phyloP scores from a whole-genome alignment of 1,284 basidiomycete species.

The Rhodotorula mucilaginosa region DNA sequence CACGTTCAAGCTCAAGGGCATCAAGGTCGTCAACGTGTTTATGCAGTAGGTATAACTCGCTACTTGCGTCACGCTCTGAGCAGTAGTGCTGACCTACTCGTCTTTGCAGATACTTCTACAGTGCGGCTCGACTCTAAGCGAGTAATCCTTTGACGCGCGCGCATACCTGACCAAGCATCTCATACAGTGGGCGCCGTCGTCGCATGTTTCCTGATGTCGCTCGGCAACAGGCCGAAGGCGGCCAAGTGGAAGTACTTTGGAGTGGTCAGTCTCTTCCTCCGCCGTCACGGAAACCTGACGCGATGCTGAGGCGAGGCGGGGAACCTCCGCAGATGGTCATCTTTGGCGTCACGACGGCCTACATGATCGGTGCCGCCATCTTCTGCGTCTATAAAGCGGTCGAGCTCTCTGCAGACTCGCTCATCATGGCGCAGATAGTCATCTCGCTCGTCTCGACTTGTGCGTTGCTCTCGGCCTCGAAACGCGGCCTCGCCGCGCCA shows the following conservation, averaged over 20 bases:
- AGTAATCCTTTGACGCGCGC: too few species aligned
- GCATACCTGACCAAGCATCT: too few species aligned
- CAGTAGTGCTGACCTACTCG: too few species aligned
- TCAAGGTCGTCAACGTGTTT: constrained; percentile 74
- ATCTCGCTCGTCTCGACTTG: constrained; percentile 83
- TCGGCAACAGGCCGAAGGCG: constrained; percentile 94
- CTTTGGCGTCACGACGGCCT: constrained; percentile 27
- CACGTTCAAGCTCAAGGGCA: constrained; percentile 61
- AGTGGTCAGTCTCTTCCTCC: constrained; percentile 53
- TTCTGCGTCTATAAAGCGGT: constrained; percentile 70
- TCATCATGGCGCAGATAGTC: constrained; percentile 68
- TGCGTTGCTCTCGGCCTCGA: constrained; percentile 43
- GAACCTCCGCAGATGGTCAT: constrained; percentile 16
- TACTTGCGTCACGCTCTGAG: constrained; percentile 1
- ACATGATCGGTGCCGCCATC: constrained; percentile 61
- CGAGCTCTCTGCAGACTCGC: constrained; percentile 57
- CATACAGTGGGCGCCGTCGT: constrained; percentile 65
- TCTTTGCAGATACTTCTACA: constrained; percentile 48
- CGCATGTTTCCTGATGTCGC: constrained; percentile 87
- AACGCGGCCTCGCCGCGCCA: neutral
- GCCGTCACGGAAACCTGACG: constrained; percentile 19
- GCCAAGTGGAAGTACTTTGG: constrained; percentile 47
- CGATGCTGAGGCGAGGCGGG: constrained; percentile 23
- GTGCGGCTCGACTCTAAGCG: constrained; percentile 64
- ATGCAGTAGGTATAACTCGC: constrained; percentile 56